Percentiles rank a stretch among this genome's conserved stretches.
Conservation (phyloP, 495 filamentous ascomycete genomes). For the Talaromyces stipitatus region DNA sequence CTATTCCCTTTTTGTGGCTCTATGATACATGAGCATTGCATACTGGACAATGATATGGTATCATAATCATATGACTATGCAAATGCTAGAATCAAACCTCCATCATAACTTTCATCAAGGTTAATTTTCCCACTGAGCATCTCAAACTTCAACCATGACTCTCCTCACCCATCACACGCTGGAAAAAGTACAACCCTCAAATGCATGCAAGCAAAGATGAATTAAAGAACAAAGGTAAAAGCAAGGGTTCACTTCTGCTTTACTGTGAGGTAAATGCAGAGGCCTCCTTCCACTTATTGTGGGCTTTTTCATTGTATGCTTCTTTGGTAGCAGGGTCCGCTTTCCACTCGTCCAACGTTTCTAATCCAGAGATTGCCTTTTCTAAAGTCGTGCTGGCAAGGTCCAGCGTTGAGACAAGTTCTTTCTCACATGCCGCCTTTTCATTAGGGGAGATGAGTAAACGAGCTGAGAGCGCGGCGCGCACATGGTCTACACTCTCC, state of each 20-base stretch:
- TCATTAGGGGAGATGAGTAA: slow-evolving; percentile 51
- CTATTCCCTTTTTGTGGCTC: neutral
- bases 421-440: slow-evolving; percentile 49
- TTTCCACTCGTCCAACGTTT: slow-evolving; percentile 54
- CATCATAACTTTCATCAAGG: neutral
- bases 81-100: neutral
- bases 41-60: neutral
- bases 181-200: neutral
- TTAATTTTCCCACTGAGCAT: neutral
- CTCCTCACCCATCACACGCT: neutral
- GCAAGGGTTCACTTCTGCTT: neutral
- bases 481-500: slow-evolving; percentile 53
- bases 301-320: slow-evolving; percentile 56
- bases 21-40: slow-evolving; percentile 2
- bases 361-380: slow-evolving; percentile 52
- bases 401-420: slow-evolving; percentile 50
- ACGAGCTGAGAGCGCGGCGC: slow-evolving; percentile 53
- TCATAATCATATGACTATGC: neutral
- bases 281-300: slow-evolving; percentile 64
- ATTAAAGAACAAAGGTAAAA: neutral
- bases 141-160: neutral
- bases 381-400: slow-evolving; percentile 46
- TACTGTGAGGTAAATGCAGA: slow-evolving; percentile 38
- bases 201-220: neutral
- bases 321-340: slow-evolving; percentile 40